phyloP scores from a whole-genome alignment of 495 filamentous ascomycete genomes.

The Thozetella sp. region DNA sequence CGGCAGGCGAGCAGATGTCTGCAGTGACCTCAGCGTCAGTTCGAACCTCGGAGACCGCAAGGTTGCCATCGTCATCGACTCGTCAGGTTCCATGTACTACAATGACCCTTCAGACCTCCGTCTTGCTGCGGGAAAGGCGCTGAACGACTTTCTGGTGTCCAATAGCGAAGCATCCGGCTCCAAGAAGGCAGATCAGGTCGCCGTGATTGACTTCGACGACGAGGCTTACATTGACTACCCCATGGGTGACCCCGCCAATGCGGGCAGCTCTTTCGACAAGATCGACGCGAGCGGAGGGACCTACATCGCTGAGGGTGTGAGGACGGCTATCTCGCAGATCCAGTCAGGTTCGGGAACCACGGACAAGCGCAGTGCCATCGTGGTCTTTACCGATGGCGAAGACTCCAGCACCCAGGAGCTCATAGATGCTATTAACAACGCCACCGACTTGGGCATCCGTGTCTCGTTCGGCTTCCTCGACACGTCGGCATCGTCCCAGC shows the following conservation, averaged over 20 bases:
- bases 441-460: constrained; percentile 22
- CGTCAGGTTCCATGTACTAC: constrained; percentile 22
- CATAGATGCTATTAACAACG: constrained; percentile 26
- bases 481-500: constrained; percentile 5
- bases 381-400: constrained; percentile 34
- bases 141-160: constrained; percentile 24
- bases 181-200: constrained; percentile 23
- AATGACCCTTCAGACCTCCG: constrained; percentile 26
- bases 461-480: constrained; percentile 33
- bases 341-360: constrained; percentile 12
- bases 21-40: not conserved
- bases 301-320: constrained; percentile 21
- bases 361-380: constrained; percentile 23
- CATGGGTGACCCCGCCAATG: constrained; percentile 26
- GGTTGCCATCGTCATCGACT: constrained; percentile 11
- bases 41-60: not conserved
- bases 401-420: constrained; percentile 9
- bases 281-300: constrained; percentile 11
- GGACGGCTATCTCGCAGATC: constrained; percentile 21
- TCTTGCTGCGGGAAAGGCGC: constrained; percentile 20
- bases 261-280: constrained; percentile 3
- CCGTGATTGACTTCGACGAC: constrained; percentile 25
- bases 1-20: not conserved
- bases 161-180: constrained; percentile 13
- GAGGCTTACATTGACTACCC: constrained; percentile 16